Percentiles rank a stretch among this genome's conserved stretches.
These are phyloP conservation scores for Penicillium sp. DNA, from an alignment of 2,329 filamentous ascomycete species.

Conservation along the genomic window DNA sequence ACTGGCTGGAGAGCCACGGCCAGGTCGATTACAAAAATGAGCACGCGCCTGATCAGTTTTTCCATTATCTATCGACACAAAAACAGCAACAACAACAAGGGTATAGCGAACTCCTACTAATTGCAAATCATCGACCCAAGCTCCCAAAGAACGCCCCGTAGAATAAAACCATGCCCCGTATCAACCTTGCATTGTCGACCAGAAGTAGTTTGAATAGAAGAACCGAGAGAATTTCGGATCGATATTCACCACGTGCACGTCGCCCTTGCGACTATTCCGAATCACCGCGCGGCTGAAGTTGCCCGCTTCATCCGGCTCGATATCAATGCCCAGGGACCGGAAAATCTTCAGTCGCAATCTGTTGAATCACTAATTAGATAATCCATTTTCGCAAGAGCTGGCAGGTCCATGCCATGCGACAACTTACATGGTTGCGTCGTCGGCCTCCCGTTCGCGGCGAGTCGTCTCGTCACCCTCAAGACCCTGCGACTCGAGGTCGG, in stretches of 20 bases:
- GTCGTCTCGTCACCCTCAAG: slow-evolving; percentile 62
- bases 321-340: slow-evolving; percentile 81
- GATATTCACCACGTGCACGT: slow-evolving; percentile 91
- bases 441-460: slow-evolving; percentile 47
- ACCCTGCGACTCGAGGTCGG: slow-evolving; percentile 80
- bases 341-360: slow-evolving; percentile 84
- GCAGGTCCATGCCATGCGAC: background rate
- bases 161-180: background rate
- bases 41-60: background rate
- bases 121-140: slow-evolving; percentile 15
- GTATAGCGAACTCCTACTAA: slow-evolving; percentile 18
- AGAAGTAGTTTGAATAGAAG: slow-evolving; percentile 95
- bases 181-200: slow-evolving; percentile 67
- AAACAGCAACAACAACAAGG: slow-evolving; percentile 10
- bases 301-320: slow-evolving; percentile 72
- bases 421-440: slow-evolving; percentile 45
- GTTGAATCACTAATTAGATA: slow-evolving; percentile 4
- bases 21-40: background rate
- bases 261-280: slow-evolving; percentile 76
- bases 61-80: background rate
- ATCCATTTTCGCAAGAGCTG: background rate
- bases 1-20: slow-evolving; percentile 6
- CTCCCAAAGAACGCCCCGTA: background rate
- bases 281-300: slow-evolving; percentile 83
- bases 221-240: slow-evolving; percentile 85